Percentiles rank a stretch among this genome's conserved stretches.
These are phyloP conservation scores for Apiotrichum siamense DNA, from an alignment of 1,284 basidiomycete genomes.

Conservation along the genomic window DNA sequence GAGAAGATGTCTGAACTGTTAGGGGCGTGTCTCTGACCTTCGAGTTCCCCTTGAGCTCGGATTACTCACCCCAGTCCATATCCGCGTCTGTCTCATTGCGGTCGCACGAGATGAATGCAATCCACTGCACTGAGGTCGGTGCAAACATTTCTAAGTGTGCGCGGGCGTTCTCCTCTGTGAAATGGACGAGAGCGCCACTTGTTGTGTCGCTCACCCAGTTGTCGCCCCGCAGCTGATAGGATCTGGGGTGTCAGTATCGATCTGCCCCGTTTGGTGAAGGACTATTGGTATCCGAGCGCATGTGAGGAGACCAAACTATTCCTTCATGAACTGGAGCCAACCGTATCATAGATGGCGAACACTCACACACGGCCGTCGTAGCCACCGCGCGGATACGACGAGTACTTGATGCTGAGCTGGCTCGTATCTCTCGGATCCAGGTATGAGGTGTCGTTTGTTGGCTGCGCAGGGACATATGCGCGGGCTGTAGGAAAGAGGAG, in stretches of 20 bases:
- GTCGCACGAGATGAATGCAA: conserved; percentile 78
- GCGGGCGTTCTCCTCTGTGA: conserved; percentile 53
- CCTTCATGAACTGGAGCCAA: not conserved
- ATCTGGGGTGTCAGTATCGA: conserved; percentile 19
- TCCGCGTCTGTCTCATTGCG: conserved; percentile 59
- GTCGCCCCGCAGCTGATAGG: conserved; percentile 43
- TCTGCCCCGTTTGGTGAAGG: no score
- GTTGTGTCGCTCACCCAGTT: conserved; percentile 30
- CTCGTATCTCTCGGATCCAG: conserved; percentile 32
- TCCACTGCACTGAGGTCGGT: conserved; percentile 65
- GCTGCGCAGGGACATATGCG: conserved; percentile 59
- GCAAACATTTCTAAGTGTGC: conserved; percentile 48
- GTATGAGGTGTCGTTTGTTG: conserved; percentile 58
- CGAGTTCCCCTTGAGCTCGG: conserved; percentile 22
- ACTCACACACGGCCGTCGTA: not conserved
- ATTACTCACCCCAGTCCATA: conserved; percentile 38
- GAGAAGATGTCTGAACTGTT: conserved; percentile 73
- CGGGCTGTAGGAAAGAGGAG: conserved; percentile 4
- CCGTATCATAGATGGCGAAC: not conserved
- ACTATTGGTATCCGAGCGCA: no score
- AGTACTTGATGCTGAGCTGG: conserved; percentile 20
- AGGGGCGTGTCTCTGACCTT: no score
- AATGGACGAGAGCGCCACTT: conserved; percentile 71
- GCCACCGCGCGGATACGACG: conserved; percentile 55
- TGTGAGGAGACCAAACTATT: no score